These are phyloP conservation scores for Calonectria fujianensis DNA, from an alignment of 2,329 filamentous ascomycete species.

Conservation along the genomic window DNA sequence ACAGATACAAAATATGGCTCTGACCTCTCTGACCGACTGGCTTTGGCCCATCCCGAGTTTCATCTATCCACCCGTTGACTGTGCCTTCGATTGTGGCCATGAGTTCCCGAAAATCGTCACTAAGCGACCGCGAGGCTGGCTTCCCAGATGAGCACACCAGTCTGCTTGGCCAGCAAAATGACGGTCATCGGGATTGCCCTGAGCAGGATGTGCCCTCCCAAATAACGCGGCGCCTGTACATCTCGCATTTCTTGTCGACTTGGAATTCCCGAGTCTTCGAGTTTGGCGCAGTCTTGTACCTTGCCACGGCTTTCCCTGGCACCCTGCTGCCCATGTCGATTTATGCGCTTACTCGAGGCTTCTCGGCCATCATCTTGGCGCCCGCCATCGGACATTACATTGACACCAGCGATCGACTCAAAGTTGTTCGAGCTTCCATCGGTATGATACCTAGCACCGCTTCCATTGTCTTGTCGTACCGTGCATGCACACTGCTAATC, in stretches of 20 bases:
- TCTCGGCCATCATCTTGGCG: slow-evolving; percentile 74
- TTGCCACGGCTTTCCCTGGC: slow-evolving; percentile 71
- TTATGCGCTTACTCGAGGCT: slow-evolving; percentile 78
- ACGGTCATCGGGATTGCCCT: not conserved
- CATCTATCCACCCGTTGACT: not conserved
- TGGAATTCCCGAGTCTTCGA: slow-evolving; percentile 79
- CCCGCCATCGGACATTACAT: slow-evolving; percentile 74
- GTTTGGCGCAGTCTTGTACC: slow-evolving; percentile 75
- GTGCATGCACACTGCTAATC: not conserved
- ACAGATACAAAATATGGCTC: not conserved
- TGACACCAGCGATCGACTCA: slow-evolving; percentile 70
- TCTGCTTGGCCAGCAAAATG: not conserved
- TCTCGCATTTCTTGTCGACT: slow-evolving; percentile 76
- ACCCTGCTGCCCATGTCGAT: slow-evolving; percentile 79
- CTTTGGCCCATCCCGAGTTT: not conserved
- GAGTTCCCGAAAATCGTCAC: not conserved
- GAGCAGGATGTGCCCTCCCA: not conserved
- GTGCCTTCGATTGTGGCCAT: not conserved
- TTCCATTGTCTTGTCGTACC: not conserved
- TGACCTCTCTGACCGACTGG: no score
- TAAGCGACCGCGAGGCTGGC: not conserved
- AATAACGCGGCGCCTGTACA: slow-evolving; percentile 64
- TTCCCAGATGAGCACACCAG: not conserved
- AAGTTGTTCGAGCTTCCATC: slow-evolving; percentile 69
- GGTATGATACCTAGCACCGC: slow-evolving; percentile 32